Evolutionary conservation across 495 filamentous ascomycete genomes (phyloP).

Genomic region (Cetradonia linearis): DNA sequence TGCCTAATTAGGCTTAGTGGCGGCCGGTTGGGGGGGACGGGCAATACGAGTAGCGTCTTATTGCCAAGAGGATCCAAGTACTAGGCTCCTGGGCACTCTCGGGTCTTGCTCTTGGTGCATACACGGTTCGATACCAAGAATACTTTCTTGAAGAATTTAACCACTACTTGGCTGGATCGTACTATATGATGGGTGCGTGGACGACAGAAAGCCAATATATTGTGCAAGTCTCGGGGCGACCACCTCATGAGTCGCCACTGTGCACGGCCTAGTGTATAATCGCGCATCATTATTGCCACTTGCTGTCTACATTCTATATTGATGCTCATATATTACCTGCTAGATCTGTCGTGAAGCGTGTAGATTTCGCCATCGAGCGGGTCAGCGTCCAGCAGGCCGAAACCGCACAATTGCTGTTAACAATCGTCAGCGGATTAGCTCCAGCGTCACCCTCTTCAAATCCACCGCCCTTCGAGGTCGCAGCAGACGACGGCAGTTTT

Average conservation of each 20-base stretch:
- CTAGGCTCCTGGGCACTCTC: too few species aligned
- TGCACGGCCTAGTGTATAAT: not conserved
- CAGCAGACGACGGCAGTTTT: not conserved
- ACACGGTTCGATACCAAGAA: too few species aligned
- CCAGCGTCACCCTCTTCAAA: not conserved
- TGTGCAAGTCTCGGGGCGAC: not conserved
- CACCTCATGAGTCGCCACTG: not conserved
- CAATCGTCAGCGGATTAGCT: conserved; percentile 4
- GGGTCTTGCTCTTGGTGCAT: too few species aligned
- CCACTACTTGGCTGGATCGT: not conserved
- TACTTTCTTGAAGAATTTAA: too few species aligned
- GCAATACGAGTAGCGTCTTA: not conserved
- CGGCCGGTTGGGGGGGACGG: not conserved
- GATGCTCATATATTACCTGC: not conserved
- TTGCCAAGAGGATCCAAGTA: too few species aligned
- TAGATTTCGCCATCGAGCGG: conserved; percentile 5
- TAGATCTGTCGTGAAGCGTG: not conserved
- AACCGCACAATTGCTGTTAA: conserved; percentile 3
- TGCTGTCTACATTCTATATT: not conserved
- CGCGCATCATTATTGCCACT: not conserved
- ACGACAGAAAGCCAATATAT: not conserved
- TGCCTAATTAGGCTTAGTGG: conserved; percentile 6
- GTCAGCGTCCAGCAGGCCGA: conserved; percentile 5
- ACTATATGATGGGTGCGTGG: not conserved
- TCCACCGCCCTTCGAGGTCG: not conserved